phyloP scores from a whole-genome alignment of 2,329 filamentous ascomycete genomes.

The Fusarium sp. region DNA sequence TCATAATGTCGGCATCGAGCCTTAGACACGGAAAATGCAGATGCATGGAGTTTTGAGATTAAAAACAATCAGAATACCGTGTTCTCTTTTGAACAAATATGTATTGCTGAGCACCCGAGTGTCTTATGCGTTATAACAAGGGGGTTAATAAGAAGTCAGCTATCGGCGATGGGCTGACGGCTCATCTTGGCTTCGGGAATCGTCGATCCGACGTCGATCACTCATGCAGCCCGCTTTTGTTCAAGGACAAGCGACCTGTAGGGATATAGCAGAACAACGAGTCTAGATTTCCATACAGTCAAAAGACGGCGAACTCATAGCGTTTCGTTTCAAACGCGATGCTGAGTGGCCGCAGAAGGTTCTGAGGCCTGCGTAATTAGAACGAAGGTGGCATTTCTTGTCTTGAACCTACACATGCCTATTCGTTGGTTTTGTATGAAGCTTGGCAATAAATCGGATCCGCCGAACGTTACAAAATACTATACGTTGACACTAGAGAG shows the following conservation, averaged over 20 bases:
- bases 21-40: neutral
- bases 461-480: neutral
- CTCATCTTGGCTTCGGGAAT: slow-evolving; percentile 29
- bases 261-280: neutral
- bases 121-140: slow-evolving; percentile 4
- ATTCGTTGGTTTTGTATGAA: neutral
- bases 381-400: neutral
- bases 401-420: neutral
- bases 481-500: neutral
- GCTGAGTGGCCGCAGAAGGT: neutral
- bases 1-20: slow-evolving; percentile 8
- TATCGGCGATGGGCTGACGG: slow-evolving; percentile 12
- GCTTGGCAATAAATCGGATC: neutral
- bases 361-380: neutral
- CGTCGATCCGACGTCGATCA: slow-evolving; percentile 36
- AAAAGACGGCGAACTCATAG: neutral
- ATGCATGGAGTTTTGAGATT: neutral
- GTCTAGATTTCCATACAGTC: neutral
- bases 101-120: neutral
- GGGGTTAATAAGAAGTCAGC: neutral
- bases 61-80: neutral
- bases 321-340: neutral
- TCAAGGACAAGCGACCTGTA: neutral
- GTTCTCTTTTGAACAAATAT: neutral
- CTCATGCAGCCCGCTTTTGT: slow-evolving; percentile 19